A percentile compares a stretch with the other conserved stretches of the same genome.
phyloP scores from a whole-genome alignment of 495 filamentous ascomycete species.

The Hypoxylon lienhwacheense region DNA sequence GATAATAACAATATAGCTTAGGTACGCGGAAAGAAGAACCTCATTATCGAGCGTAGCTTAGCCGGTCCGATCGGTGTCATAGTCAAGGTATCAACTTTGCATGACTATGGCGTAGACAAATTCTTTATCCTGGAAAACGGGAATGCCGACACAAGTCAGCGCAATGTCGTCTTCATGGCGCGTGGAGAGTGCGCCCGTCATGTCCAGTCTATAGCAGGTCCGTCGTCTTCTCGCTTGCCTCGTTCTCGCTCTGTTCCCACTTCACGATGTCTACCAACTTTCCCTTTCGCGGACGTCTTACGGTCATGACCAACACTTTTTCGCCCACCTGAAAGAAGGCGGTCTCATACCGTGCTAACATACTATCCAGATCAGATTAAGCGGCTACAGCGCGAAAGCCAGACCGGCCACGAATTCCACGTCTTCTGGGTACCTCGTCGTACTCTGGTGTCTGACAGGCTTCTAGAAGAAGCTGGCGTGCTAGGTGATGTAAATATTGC shows the following conservation, averaged over 20 bases:
- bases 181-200: constrained; percentile 84
- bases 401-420: constrained; percentile 89
- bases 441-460: constrained; percentile 85
- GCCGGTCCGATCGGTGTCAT: constrained; percentile 87
- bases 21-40: constrained; percentile 98
- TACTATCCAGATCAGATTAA: constrained; percentile 78
- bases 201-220: constrained; percentile 86
- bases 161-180: constrained; percentile 91
- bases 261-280: constrained; percentile 19
- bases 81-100: constrained; percentile 80
- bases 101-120: constrained; percentile 95
- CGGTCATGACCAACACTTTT: constrained; percentile 19
- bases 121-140: constrained; percentile 94
- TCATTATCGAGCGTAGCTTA: constrained; percentile 88
- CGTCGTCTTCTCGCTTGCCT: constrained; percentile 37
- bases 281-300: constrained; percentile 31
- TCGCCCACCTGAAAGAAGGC: constrained; percentile 4
- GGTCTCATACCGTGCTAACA: constrained; percentile 42
- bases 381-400: constrained; percentile 78
- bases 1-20: constrained; percentile 49
- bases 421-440: constrained; percentile 92
- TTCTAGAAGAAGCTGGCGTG: constrained; percentile 91
- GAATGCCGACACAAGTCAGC: constrained; percentile 86
- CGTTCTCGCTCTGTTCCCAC: constrained; percentile 8
- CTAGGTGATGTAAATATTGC: constrained; percentile 87